Base-by-base conservation (phyloP, 768 basidiomycete genomes). In the Mycena epipterygia region DNA sequence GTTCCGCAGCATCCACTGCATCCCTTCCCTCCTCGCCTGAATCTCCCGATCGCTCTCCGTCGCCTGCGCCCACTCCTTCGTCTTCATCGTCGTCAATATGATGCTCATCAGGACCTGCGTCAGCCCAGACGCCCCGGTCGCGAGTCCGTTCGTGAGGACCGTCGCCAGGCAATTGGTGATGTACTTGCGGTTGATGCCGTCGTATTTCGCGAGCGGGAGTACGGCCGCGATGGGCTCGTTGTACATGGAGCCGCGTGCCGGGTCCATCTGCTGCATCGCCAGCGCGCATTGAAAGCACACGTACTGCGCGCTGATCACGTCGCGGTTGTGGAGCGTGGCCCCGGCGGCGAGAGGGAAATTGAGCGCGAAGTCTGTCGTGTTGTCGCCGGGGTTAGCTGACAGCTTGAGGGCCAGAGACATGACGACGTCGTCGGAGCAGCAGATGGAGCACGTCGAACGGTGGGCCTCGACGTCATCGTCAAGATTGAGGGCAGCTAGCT, bases 271-370 rank as follows among this genome's bases (percentile, higher is more conserved):
- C 6, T 70, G 41, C 72, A 73, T 73, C 44, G 72, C 72, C 58
- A 69, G 48, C 42, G 72, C 72, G 33, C 72, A 73, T 35, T 69
- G 68, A 55, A 73, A 73, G 64, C 72, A 73, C n/a, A 69, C 72
- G 51, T 58, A 55, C 60, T 73, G 72, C 30, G 72, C 72, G 48
- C 72, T 69, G 64, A 73, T 66, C 42, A 73, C 64, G 42, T 67
- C 59, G 16, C 58, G 44, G 64, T 73, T 73, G 59, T 61, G 52
- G 8, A 32, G 2, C 5, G 67, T 44, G 30, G 68, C 68, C 1
- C 72, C 72, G 3, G 67, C 72, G 7, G 72, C 72, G 23, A 73
- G 72, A 2, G 72, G 72, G 64, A 69, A 73, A 59, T 73, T 69
- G 7, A 73, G 21, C 9, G 72, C 72, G 19, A 73, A 73, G n/a